Percentiles rank a stretch among this genome's conserved stretches.
Evolutionary conservation across 2,329 filamentous ascomycete genomes (phyloP).

Genomic region (Cladosporium austrohemisphaericum): DNA sequence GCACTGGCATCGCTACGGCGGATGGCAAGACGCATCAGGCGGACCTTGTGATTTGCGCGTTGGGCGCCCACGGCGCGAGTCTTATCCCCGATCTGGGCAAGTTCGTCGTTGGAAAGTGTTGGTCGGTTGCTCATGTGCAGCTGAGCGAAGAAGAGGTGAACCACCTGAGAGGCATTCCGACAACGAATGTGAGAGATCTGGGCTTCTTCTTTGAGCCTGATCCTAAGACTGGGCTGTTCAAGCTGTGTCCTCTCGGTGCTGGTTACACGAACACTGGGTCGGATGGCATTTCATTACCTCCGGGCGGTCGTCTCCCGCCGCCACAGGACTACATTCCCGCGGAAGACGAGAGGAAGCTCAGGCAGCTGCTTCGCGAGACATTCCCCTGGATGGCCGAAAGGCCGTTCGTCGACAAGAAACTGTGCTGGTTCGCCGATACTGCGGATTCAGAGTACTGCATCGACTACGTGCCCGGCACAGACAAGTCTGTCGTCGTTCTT

Average conservation of each 20-base stretch:
- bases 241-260: slow-evolving; percentile 57
- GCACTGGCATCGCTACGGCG: slow-evolving; percentile 38
- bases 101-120: slow-evolving; percentile 54
- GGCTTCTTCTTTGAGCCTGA: slow-evolving; percentile 66
- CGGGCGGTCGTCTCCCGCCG: slow-evolving; percentile 40
- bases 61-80: slow-evolving; percentile 48
- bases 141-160: slow-evolving; percentile 54
- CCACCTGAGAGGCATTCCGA: slow-evolving; percentile 55
- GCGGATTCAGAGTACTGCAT: slow-evolving; percentile 58
- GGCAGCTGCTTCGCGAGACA: slow-evolving; percentile 49
- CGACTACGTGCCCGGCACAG: slow-evolving; percentile 53
- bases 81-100: slow-evolving; percentile 49
- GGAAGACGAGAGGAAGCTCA: slow-evolving; percentile 52
- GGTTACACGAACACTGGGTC: slow-evolving; percentile 53
- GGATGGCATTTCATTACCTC: slow-evolving; percentile 42
- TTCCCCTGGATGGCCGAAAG: slow-evolving; percentile 52
- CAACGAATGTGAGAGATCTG: slow-evolving; percentile 58
- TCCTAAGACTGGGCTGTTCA: slow-evolving; percentile 54
- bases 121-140: slow-evolving; percentile 58
- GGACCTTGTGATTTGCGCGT: slow-evolving; percentile 47
- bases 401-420: slow-evolving; percentile 52
- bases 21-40: slow-evolving; percentile 39
- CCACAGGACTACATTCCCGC: slow-evolving; percentile 49
- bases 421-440: slow-evolving; percentile 65
- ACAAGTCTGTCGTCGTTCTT: slow-evolving; percentile 47